phyloP scores from a whole-genome alignment of 129 eudicot species.

The Escallonia herrerae region DNA sequence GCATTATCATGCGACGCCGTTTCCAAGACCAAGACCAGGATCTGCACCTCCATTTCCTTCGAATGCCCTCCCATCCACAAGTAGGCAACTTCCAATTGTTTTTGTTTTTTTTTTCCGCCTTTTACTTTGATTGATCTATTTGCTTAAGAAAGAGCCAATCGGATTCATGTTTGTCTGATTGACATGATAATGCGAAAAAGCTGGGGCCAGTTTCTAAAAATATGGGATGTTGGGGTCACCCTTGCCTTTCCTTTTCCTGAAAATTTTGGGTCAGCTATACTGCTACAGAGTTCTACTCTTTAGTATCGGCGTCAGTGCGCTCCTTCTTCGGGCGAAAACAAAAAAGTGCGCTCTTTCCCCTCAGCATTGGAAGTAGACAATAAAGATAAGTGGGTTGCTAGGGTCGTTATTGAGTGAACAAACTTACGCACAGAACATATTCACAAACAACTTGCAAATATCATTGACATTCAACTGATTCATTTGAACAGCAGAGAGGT shows the following conservation, averaged over 20 bases:
- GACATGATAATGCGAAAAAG: neutral
- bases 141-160: neutral
- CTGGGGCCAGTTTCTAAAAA: too few relatives aligned
- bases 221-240: neutral
- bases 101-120: neutral
- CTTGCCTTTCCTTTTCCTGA: neutral
- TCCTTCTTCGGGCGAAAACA: too few relatives aligned
- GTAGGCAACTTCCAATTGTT: slow-evolving; percentile 14
- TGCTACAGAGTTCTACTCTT: too few relatives aligned
- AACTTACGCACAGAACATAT: too few relatives aligned
- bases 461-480: too few relatives aligned
- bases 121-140: neutral
- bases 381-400: too few relatives aligned
- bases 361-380: too few relatives aligned
- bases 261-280: neutral
- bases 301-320: too few relatives aligned
- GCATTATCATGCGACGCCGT: slow-evolving; percentile 14
- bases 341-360: too few relatives aligned
- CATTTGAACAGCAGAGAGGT: too few relatives aligned
- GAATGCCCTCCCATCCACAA: slow-evolving; percentile 21
- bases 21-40: slow-evolving; percentile 14
- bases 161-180: neutral
- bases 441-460: too few relatives aligned
- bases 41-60: slow-evolving; percentile 20
- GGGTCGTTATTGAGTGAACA: too few relatives aligned